Conservation (phyloP, 2,329 filamentous ascomycete genomes). For the Arthrobotrys megalospora region DNA sequence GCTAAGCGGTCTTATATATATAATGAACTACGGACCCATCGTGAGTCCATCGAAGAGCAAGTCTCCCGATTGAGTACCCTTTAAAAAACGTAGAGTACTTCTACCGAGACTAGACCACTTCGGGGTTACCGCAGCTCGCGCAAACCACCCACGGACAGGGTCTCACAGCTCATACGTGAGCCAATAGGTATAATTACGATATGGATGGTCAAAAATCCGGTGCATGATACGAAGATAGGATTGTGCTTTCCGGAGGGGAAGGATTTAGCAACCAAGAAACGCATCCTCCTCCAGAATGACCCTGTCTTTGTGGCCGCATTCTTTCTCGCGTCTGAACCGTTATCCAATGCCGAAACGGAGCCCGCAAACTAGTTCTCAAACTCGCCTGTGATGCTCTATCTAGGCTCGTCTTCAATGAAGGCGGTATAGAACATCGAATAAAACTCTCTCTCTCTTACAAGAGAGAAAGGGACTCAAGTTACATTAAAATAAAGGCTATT, state of each 20-base stretch:
- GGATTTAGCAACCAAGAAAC: neutral
- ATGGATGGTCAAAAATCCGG: constrained; percentile 8
- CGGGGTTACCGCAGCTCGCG: constrained; percentile 7
- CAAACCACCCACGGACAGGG: neutral
- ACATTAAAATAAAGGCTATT: constrained; percentile 4
- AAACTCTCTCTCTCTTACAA: constrained; percentile 4
- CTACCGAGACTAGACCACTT: too few relatives aligned
- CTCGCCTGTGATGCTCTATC: neutral
- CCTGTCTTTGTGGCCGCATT: constrained; percentile 21
- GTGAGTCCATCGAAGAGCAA: neutral
- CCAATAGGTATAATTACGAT: neutral
- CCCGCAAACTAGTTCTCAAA: neutral
- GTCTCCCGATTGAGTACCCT: neutral
- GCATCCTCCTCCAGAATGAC: constrained; percentile 33
- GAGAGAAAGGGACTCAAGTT: neutral
- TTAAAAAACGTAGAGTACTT: constrained; percentile 4
- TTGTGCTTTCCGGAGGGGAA: neutral
- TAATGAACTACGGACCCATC: constrained; percentile 8
- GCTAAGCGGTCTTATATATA: too few relatives aligned
- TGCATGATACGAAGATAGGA: neutral
- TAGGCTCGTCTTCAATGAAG: constrained; percentile 1
- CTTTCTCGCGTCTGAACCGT: constrained; percentile 2
- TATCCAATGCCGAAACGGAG: neutral
- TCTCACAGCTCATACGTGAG: neutral
- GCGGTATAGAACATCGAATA: neutral